These are phyloP conservation scores for Ogataea polymorpha DNA, from an alignment of 805 yeast genomes.

Conservation along the genomic window DNA sequence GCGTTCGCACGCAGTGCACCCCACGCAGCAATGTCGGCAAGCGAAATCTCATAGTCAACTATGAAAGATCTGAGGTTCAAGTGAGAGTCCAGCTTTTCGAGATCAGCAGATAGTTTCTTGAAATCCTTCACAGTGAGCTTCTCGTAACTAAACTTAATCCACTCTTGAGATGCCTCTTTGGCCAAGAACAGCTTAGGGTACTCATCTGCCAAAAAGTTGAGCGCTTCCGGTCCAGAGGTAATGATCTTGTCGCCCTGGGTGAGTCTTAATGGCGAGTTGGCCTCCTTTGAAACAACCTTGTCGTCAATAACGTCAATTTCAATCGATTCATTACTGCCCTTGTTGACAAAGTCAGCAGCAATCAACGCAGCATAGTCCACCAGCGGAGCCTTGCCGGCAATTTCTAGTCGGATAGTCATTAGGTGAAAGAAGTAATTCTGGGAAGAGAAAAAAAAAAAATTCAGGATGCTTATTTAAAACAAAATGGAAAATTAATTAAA, in stretches of 20 bases:
- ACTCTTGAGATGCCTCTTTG: conserved; percentile 45
- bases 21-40: conserved; percentile 89
- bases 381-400: conserved; percentile 84
- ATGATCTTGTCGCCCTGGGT: conserved; percentile 42
- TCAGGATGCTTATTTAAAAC: conserved; percentile 4
- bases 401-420: conserved; percentile 46
- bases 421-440: not conserved
- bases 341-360: conserved; percentile 73
- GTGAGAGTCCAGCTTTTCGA: conserved; percentile 79
- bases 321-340: conserved; percentile 47
- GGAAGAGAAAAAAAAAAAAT: conserved; percentile 5
- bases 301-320: conserved; percentile 69
- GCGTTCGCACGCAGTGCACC: conserved; percentile 92
- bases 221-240: conserved; percentile 42
- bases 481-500: conserved; percentile 2
- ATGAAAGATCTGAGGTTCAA: conserved; percentile 82
- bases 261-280: conserved; percentile 41
- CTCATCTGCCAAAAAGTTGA: conserved; percentile 47
- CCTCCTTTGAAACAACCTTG: conserved; percentile 49
- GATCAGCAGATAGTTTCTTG: conserved; percentile 72
- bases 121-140: conserved; percentile 81
- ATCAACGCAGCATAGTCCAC: conserved; percentile 77
- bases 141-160: conserved; percentile 66
- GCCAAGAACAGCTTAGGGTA: conserved; percentile 46
- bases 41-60: conserved; percentile 60